A percentile compares a stretch with the other conserved stretches of the same genome.
Conservation (phyloP, 1,284 basidiomycete species). For the Austropuccinia psidii region DNA sequence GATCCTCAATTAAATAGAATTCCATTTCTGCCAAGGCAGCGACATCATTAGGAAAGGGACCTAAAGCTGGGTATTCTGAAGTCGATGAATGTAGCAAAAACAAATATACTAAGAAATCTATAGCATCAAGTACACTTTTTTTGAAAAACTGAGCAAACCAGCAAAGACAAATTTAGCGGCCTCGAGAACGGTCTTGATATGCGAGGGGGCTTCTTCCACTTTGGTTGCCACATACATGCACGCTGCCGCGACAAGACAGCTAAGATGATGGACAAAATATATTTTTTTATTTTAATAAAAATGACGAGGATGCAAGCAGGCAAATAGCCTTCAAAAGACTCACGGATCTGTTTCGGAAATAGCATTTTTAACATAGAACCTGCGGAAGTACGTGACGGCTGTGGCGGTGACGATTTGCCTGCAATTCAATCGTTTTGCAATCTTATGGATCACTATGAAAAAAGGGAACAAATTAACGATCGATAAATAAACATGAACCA, state of each 20-base stretch:
- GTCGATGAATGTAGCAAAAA: too few species aligned
- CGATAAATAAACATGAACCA: not conserved
- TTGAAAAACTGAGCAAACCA: slow-evolving; percentile 53
- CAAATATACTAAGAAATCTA: too few species aligned
- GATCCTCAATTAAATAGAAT: slow-evolving; percentile 91
- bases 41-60: slow-evolving; percentile 72
- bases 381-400: slow-evolving; percentile 81
- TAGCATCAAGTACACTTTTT: too few species aligned
- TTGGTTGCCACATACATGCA: slow-evolving; percentile 95
- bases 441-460: slow-evolving; percentile 65
- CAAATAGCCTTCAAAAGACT: not conserved
- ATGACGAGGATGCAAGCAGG: not conserved
- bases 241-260: slow-evolving; percentile 80
- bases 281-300: not conserved
- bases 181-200: slow-evolving; percentile 83
- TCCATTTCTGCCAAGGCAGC: slow-evolving; percentile 97
- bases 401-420: slow-evolving; percentile 87
- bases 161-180: slow-evolving; percentile 72
- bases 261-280: slow-evolving; percentile 65
- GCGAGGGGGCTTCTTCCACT: slow-evolving; percentile 87
- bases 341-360: slow-evolving; percentile 50
- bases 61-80: slow-evolving; percentile 45
- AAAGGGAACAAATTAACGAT: not conserved
- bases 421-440: slow-evolving; percentile 73
- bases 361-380: slow-evolving; percentile 88